These are phyloP conservation scores for Sindora glabra DNA, from an alignment of 306 rosid species.

Conservation along the genomic window DNA sequence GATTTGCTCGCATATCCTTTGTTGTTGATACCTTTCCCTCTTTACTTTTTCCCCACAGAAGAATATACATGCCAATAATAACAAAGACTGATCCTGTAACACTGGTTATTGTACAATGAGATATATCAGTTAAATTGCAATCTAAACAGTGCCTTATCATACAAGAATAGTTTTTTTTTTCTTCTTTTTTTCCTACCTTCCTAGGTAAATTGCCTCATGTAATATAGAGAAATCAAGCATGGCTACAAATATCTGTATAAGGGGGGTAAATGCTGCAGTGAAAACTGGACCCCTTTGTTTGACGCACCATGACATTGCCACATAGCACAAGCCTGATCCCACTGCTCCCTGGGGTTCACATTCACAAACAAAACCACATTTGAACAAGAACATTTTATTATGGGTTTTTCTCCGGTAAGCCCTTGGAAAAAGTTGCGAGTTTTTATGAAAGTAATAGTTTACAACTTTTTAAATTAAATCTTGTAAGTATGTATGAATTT, in stretches of 20 bases:
- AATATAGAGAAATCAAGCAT: slow-evolving; percentile 50
- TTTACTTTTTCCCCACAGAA: slow-evolving; percentile 68
- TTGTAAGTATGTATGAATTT: too few relatives aligned
- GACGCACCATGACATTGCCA: slow-evolving; percentile 94
- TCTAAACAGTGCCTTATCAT: neutral
- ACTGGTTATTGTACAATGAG: slow-evolving; percentile 34
- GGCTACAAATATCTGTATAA: slow-evolving; percentile 62
- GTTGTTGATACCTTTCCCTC: slow-evolving; percentile 24
- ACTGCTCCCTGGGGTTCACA: slow-evolving; percentile 81
- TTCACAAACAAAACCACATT: slow-evolving; percentile 1
- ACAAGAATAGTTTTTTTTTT: slow-evolving; percentile 7
- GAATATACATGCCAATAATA: slow-evolving; percentile 72
- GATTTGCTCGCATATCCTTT: slow-evolving; percentile 37
- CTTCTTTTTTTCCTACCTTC: too few relatives aligned
- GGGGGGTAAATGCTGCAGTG: slow-evolving; percentile 74
- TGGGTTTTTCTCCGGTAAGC: too few relatives aligned
- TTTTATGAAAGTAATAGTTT: too few relatives aligned
- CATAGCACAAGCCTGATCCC: slow-evolving; percentile 88
- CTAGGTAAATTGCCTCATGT: slow-evolving; percentile 67
- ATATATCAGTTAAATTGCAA: slow-evolving; percentile 11
- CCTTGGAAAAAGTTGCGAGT: too few relatives aligned
- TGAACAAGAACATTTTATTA: neutral
- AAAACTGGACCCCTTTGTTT: slow-evolving; percentile 77
- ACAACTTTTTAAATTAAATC: too few relatives aligned
- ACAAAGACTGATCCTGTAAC: slow-evolving; percentile 62